Percentiles rank a stretch among this genome's conserved stretches.
Conservation (phyloP, 139 green algal species). For the Picochlorum sp. region DNA sequence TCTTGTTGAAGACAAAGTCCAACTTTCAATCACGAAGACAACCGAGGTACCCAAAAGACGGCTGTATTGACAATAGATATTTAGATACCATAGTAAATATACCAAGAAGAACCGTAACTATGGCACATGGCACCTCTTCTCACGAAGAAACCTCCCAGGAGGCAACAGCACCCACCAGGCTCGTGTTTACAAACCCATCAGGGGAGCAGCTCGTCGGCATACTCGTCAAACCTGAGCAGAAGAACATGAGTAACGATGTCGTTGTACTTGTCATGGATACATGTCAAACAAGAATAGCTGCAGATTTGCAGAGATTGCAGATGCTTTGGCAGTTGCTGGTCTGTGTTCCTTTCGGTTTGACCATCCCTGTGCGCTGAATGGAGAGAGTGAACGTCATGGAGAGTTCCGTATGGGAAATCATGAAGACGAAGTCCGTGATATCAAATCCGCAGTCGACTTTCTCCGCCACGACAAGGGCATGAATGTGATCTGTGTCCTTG, state of each 20-base stretch:
- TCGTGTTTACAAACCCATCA: constrained; percentile 14
- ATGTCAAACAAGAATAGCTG: constrained; percentile 21
- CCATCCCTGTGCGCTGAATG: constrained; percentile 13
- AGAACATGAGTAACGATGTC: constrained; percentile 4
- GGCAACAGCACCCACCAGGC: too few relatives aligned
- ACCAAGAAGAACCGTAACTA: too few relatives aligned
- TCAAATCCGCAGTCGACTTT: constrained; percentile 12
- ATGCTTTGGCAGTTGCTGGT: constrained; percentile 12
- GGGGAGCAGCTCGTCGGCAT: constrained; percentile 20
- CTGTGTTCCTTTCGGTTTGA: constrained; percentile 28
- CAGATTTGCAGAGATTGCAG: constrained; percentile 25
- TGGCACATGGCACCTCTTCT: too few relatives aligned
- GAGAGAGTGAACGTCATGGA: constrained; percentile 16
- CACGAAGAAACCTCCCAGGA: too few relatives aligned
- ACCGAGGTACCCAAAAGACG: too few relatives aligned
- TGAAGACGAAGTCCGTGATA: constrained; percentile 22
- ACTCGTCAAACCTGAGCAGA: constrained; percentile 4
- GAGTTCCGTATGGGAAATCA: constrained; percentile 36
- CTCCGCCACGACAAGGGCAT: constrained; percentile 12
- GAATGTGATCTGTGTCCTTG: constrained; percentile 20
- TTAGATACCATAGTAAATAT: too few relatives aligned
- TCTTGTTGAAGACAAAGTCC: too few relatives aligned
- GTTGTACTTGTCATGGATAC: constrained; percentile 34
- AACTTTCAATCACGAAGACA: too few relatives aligned
- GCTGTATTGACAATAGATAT: too few relatives aligned